These are phyloP conservation scores for Juncus effusus DNA, from an alignment of 176 grass and related monocot species.

Conservation along the genomic window DNA sequence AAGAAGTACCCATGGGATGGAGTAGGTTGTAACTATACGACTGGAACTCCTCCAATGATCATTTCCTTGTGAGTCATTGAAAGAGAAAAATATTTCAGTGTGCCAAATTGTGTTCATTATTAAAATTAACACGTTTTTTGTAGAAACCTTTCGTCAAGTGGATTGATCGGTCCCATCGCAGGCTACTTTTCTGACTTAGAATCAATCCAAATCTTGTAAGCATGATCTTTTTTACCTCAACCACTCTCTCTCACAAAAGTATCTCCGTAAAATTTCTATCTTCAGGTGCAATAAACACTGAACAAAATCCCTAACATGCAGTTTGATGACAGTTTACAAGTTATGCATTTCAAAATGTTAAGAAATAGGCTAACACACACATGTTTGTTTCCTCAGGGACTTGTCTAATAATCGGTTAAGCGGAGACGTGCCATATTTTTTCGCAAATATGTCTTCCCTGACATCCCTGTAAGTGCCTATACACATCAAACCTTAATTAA, in stretches of 20 bases:
- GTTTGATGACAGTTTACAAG: too few species aligned
- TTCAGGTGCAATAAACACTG: too few species aligned
- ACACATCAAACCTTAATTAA: background rate
- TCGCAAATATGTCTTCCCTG: conserved; percentile 37
- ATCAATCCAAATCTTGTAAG: background rate
- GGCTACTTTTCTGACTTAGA: conserved; percentile 8
- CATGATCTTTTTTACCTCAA: too few species aligned
- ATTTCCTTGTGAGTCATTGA: conserved; percentile 23
- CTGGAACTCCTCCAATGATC: conserved; percentile 1
- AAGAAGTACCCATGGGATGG: conserved; percentile 26
- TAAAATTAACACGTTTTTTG: conserved; percentile 2
- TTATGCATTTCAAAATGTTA: too few species aligned
- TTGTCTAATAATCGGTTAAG: background rate
- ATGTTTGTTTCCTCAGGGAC: too few species aligned
- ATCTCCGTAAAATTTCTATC: too few species aligned
- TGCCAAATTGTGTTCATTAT: background rate
- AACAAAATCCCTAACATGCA: too few species aligned
- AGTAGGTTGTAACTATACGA: conserved; percentile 29
- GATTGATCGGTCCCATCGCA: conserved; percentile 30
- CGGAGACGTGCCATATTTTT: conserved; percentile 8
- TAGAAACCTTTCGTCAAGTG: conserved; percentile 37
- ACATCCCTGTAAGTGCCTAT: background rate
- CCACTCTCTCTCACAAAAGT: too few species aligned
- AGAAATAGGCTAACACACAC: too few species aligned
- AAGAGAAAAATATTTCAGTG: background rate